Evolutionary conservation across 73 alveolate genomes (phyloP), one percentile per base, ranked within the genome.

Genomic region (Tetrahymena thermophila): DNA sequence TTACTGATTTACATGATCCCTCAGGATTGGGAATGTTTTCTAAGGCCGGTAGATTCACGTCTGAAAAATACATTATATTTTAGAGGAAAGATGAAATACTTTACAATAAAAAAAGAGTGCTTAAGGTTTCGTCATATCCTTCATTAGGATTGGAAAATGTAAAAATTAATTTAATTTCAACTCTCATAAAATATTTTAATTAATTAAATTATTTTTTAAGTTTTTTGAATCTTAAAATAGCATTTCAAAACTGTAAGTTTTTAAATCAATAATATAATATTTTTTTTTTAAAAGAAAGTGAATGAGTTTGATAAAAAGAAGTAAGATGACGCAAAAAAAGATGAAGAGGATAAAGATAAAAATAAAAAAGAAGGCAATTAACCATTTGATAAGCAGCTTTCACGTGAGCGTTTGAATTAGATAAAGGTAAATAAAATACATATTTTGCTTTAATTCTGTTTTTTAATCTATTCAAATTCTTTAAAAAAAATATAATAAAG

Each of bases 21-120:
- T 71, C 89, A 28, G 89, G 89, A 25, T 56, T 85, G 84, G 94
- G 94, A 43, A 95, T 95, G 97, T 95, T 95, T 42, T 95, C 97
- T 21, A 95, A 95, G 55, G 97, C 97, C 16, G 97, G 97, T 35
- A 95, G 94, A 57, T 85, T 95, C 19, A 95, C 97, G 31, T 71
- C 95, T 55, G 97, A 95, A 71, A 95, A 95, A 25, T 95, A 50
- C 55, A 95, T 95, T 11, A 95, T 95, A 13, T 95, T 95, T 50
- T 50, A 58, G 3, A 93, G 95, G n/a, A 95, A 95, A 35, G 95
- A 89, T 37, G 97, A 95, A 50, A 42, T 93, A 23, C 56, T 93
- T 35, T 42, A 43, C 34, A 42, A 93, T 93, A 93, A 43, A 43
- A 34, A 35, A 34, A 93, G 85, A 21, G 83, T 42, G 21, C 34